Evolutionary conservation across 306 rosid genomes (phyloP).

Genomic region (Prunus fruticosa): DNA sequence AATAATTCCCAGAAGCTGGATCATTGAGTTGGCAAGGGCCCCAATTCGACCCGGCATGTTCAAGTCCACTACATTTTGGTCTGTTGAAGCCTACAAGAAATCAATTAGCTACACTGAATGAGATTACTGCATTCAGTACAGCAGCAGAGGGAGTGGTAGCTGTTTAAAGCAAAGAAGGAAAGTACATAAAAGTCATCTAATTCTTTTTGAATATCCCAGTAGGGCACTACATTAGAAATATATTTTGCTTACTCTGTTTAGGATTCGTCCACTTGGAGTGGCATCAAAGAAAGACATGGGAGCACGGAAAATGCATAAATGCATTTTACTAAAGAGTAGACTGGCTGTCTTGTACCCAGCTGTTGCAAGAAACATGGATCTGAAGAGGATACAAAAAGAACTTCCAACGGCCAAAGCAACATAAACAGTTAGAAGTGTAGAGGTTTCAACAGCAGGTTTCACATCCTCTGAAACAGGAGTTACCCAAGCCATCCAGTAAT

Average conservation of each 20-base stretch:
- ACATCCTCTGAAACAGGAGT: constrained; percentile 63
- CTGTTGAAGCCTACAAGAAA: constrained; percentile 67
- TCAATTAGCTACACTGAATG: neutral
- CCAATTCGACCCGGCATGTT: constrained; percentile 44
- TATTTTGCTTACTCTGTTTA: constrained; percentile 58
- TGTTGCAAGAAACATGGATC: constrained; percentile 47
- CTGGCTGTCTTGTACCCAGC: constrained; percentile 74
- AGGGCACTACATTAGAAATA: neutral
- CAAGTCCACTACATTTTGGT: constrained; percentile 66
- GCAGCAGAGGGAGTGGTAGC: neutral
- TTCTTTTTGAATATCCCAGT: neutral
- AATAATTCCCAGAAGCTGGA: constrained; percentile 70
- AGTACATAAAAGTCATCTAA: neutral
- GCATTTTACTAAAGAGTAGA: constrained; percentile 75
- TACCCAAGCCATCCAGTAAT: constrained; percentile 97
- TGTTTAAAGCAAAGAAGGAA: neutral
- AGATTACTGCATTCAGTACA: neutral
- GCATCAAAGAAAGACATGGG: constrained; percentile 91
- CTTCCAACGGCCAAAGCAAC: constrained; percentile 70
- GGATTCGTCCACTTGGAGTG: constrained; percentile 83
- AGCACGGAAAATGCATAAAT: constrained; percentile 68
- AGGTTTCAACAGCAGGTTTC: constrained; percentile 42
- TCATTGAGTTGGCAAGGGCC: constrained; percentile 41
- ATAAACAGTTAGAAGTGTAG: constrained; percentile 52
- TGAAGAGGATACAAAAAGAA: constrained; percentile 52